Percentiles rank a stretch among this genome's conserved stretches.
Conservation (phyloP, 73 alveolate species). For the Uronychia binucleata region DNA sequence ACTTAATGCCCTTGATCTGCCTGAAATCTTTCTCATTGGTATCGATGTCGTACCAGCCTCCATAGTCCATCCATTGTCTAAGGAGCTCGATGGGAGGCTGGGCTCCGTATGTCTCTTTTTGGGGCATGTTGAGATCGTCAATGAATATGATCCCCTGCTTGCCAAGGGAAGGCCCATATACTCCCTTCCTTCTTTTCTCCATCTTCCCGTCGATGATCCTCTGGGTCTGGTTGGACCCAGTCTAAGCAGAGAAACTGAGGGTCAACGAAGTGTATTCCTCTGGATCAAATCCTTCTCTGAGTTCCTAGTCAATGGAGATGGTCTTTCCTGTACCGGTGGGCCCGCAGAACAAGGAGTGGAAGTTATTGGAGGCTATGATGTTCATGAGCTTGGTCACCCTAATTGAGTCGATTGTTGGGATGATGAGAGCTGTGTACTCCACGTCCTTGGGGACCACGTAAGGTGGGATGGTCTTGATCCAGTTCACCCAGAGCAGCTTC, state of each 20-base stretch:
- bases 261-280: constrained; percentile 80
- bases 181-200: constrained; percentile 97
- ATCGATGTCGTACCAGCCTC: constrained; percentile 98
- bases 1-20: constrained; percentile 84
- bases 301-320: constrained; percentile 86
- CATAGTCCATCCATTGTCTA: constrained; percentile 99
- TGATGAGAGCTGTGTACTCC: constrained; percentile 91
- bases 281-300: constrained; percentile 79
- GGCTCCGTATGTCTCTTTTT: constrained; percentile 99
- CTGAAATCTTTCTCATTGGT: constrained; percentile 94
- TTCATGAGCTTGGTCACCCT: constrained; percentile 93
- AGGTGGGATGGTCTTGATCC: constrained; percentile 80
- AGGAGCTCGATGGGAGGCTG: constrained; percentile 99
- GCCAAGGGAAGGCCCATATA: constrained; percentile 94
- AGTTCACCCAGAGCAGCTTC: constrained; percentile 67
- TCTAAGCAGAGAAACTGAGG: constrained; percentile 98
- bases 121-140: constrained; percentile 99
- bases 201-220: constrained; percentile 96
- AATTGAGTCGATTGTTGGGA: constrained; percentile 98
- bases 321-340: constrained; percentile 99
- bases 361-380: constrained; percentile 81
- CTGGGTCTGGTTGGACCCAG: constrained; percentile 97
- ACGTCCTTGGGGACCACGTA: constrained; percentile 73
- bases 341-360: constrained; percentile 97
- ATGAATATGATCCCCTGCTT: constrained; percentile 96